A percentile compares a stretch with the other conserved stretches of the same genome.
Conservation (phyloP, 257 asterid species). For the Lycium barbarum region DNA sequence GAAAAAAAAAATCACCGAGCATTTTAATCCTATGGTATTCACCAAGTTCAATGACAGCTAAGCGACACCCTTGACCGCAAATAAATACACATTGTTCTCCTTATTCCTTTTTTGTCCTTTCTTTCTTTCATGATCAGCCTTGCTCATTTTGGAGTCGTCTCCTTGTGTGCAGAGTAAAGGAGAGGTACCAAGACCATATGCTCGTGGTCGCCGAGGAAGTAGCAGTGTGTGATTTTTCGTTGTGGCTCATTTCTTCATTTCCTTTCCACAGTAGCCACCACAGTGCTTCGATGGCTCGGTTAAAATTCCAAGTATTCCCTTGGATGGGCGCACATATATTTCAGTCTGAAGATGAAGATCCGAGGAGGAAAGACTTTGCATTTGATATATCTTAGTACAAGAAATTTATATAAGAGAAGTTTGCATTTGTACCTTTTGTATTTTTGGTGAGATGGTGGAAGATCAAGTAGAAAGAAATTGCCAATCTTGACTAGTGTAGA, state of each 20-base stretch:
- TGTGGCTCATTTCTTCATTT: background rate
- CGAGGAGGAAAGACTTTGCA: background rate
- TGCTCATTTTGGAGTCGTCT: slow-evolving; percentile 21
- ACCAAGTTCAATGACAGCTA: background rate
- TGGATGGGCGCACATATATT: background rate
- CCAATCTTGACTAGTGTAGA: background rate
- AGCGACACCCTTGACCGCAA: background rate
- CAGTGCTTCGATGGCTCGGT: background rate
- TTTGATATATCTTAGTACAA: background rate
- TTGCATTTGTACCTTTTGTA: background rate
- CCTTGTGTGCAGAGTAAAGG: slow-evolving; percentile 49
- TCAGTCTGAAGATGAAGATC: background rate
- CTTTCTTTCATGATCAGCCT: background rate
- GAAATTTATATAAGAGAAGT: background rate
- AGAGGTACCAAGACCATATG: slow-evolving; percentile 43
- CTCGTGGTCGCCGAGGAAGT: slow-evolving; percentile 72
- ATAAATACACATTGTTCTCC: background rate
- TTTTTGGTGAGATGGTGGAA: background rate
- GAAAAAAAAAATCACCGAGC: background rate
- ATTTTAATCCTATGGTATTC: background rate
- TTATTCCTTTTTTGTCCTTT: background rate
- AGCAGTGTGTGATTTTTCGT: slow-evolving; percentile 54
- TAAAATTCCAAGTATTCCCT: background rate
- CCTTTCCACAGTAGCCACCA: background rate
- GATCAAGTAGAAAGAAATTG: background rate